Evolutionary conservation across 257 asterid genomes (phyloP).

Genomic region (Solanum ossicruentum): DNA sequence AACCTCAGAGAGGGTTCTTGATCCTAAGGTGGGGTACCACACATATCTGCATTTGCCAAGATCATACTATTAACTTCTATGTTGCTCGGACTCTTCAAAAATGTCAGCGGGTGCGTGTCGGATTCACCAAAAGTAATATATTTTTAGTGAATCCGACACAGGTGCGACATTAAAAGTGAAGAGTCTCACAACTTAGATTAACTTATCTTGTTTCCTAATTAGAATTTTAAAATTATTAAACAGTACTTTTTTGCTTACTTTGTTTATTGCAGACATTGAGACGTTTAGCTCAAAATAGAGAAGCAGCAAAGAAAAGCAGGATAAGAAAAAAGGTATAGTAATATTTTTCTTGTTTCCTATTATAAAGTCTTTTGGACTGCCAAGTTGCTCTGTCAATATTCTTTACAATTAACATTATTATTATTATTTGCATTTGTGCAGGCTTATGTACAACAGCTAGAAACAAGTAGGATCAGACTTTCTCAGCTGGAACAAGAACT

Average conservation of each 20-base stretch:
- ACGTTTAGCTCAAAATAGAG: conserved; percentile 96
- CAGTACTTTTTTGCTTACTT: not conserved
- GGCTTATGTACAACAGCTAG: conserved; percentile 98
- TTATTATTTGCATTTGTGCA: conserved; percentile 8
- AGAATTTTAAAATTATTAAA: not conserved
- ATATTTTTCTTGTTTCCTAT: not conserved
- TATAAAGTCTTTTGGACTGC: not conserved
- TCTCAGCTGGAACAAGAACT: conserved; percentile 93
- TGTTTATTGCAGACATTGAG: conserved; percentile 59
- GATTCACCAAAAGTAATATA: too few relatives aligned
- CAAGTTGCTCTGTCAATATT: not conserved
- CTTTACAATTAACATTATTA: not conserved
- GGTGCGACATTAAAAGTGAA: too few relatives aligned
- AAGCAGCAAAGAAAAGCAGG: conserved; percentile 97
- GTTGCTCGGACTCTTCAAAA: too few relatives aligned
- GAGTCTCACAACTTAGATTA: not conserved
- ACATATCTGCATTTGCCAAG: not conserved
- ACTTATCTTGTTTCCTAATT: not conserved
- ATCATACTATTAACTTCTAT: not conserved
- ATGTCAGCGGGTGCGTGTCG: too few relatives aligned
- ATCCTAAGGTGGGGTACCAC: conserved; percentile 65
- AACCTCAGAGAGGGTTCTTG: conserved; percentile 54
- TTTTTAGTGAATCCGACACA: too few relatives aligned
- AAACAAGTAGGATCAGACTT: conserved; percentile 85
- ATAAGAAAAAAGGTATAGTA: conserved; percentile 66